phyloP scores from a whole-genome alignment of 1,284 basidiomycete genomes.

The Puccinia hordei region DNA sequence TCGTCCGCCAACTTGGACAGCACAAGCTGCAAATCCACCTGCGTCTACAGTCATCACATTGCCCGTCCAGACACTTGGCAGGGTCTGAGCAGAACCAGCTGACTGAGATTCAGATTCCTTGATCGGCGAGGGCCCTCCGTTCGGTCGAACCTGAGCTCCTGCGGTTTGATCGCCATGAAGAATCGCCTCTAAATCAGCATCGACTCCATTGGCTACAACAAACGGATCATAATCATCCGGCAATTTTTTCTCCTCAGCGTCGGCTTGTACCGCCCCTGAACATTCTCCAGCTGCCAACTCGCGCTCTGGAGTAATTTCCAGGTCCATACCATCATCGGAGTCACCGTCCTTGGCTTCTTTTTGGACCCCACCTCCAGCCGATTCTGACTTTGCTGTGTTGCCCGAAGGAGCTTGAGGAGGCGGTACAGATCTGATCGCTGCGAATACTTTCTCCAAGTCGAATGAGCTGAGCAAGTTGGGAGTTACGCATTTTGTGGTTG shows the following conservation, averaged over 20 bases:
- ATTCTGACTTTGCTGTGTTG: slow-evolving; percentile 1
- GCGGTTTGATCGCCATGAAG: slow-evolving; percentile 43
- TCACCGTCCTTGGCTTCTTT: slow-evolving; percentile 24
- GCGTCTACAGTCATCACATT: slow-evolving; percentile 56
- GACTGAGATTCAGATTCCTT: slow-evolving; percentile 16
- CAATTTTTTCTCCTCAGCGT: slow-evolving; percentile 5
- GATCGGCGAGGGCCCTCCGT: neutral
- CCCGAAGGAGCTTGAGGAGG: slow-evolving; percentile 18
- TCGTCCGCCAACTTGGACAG: slow-evolving; percentile 56
- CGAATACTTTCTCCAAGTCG: slow-evolving; percentile 45
- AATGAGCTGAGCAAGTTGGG: slow-evolving; percentile 29
- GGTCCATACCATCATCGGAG: slow-evolving; percentile 47
- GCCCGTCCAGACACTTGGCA: slow-evolving; percentile 55
- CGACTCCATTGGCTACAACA: slow-evolving; percentile 41
- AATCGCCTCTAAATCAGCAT: slow-evolving; percentile 50
- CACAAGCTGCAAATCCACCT: slow-evolving; percentile 55
- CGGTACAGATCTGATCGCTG: slow-evolving; percentile 38
- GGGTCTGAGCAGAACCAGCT: slow-evolving; percentile 23
- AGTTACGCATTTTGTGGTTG: slow-evolving; percentile 4
- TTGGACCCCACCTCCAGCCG: neutral
- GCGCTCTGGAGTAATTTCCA: slow-evolving; percentile 44
- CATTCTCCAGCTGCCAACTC: neutral
- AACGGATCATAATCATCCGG: slow-evolving; percentile 51
- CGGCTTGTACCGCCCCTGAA: slow-evolving; percentile 3
- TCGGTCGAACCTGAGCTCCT: neutral